These are phyloP conservation scores for Tremella fuciformis DNA, from an alignment of 768 basidiomycete species.

Conservation along the genomic window DNA sequence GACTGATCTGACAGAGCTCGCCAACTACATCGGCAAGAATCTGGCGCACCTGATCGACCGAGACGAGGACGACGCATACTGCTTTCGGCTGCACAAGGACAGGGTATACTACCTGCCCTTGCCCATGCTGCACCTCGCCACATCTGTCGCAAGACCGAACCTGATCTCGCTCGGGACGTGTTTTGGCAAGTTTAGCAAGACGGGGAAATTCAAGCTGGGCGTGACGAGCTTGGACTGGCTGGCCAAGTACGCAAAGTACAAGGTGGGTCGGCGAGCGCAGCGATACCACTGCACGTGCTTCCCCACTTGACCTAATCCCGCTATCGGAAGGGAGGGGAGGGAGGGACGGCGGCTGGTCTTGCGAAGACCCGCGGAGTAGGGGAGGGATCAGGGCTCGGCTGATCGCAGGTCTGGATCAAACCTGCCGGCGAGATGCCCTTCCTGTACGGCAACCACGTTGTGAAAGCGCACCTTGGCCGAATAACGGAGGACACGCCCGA, in stretches of 20 bases:
- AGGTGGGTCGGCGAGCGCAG: slow-evolving; percentile 59
- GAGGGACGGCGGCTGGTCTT: neutral
- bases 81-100: slow-evolving; percentile 91
- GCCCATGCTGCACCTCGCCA: slow-evolving; percentile 84
- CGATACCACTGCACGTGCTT: neutral
- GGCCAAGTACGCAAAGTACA: slow-evolving; percentile 95
- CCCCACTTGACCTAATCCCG: too few relatives aligned
- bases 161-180: slow-evolving; percentile 92
- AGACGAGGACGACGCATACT: slow-evolving; percentile 81
- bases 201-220: slow-evolving; percentile 95
- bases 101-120: slow-evolving; percentile 97
- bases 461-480: slow-evolving; percentile 96
- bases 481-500: slow-evolving; percentile 99
- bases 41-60: slow-evolving; percentile 92
- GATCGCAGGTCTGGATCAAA: slow-evolving; percentile 89
- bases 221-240: slow-evolving; percentile 89
- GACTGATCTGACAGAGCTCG: slow-evolving; percentile 61
- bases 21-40: slow-evolving; percentile 98
- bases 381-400: neutral
- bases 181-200: slow-evolving; percentile 96
- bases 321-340: neutral
- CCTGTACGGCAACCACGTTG: slow-evolving; percentile 95
- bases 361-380: neutral
- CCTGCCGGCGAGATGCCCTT: slow-evolving; percentile 99
- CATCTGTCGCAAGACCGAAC: slow-evolving; percentile 87